Base-by-base conservation (phyloP, 2,329 filamentous ascomycete genomes). In the Penicillium sp. region DNA sequence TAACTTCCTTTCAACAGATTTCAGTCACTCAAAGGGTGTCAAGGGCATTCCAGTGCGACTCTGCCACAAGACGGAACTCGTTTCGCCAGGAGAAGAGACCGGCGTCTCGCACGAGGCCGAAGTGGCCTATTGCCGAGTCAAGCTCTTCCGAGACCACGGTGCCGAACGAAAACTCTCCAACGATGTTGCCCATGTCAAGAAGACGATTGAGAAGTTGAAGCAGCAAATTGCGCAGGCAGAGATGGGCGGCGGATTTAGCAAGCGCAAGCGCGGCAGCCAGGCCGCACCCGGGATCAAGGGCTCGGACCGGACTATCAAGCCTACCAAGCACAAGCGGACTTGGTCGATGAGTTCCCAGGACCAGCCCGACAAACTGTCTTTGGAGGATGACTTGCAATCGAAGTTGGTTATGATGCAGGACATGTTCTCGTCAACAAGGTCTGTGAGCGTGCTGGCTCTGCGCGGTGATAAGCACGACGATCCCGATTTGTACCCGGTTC, bases 1-100 rank as follows among this genome's bases (percentile, higher is more conserved):
- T 77, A 98, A 98, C 71, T 98, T 98, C 64, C 76, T 98, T 0
- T 98, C 93, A 0, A 98, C 93, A 7, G 93, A 98, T 65, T 98
- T 97, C 66, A 97, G 91, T 67, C 93, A 97, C 64, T 97, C 93
- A 8, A 98, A 98, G 65, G 93, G 93, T 37, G 93, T 98, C 40
- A 98, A 97, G 70, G 93, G 93, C 28, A 96, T 97, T 55, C 91
- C 93, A 0, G 90, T 98, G 4, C 78, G 93, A 45, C 78, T 97
- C 0, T 97, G 91, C 67, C 84, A 90, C 11, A 97, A 97, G 70
- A 97, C 93, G 0, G 85, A 86, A 54, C 69, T 84, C 9, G 49
- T 91, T 1, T 71, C 77, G 0, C 70, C 75, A 13, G 77, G 77
- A 22, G 70, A 76, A 7, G 72, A 74, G 9, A 41, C 71, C 6